Evolutionary conservation across 1,139 yeast genomes (phyloP).

Genomic region (Zygoascus hellenicus): DNA sequence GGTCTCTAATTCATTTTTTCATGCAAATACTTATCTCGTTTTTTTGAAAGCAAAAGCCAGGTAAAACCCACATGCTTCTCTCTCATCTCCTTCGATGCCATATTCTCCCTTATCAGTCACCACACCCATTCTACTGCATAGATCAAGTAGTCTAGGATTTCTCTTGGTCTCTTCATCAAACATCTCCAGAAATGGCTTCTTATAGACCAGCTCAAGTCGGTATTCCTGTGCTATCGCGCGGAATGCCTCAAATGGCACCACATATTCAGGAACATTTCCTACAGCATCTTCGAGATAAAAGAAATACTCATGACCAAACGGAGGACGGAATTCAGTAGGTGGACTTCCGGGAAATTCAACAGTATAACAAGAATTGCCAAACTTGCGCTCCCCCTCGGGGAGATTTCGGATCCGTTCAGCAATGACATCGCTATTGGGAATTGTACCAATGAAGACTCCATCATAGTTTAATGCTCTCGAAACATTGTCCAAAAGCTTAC

Average conservation of each 20-base stretch:
- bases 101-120: constrained; percentile 60
- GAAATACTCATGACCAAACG: constrained; percentile 78
- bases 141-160: constrained; percentile 47
- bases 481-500: constrained; percentile 67
- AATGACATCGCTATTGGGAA: constrained; percentile 86
- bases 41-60: constrained; percentile 75
- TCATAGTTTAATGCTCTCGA: constrained; percentile 71
- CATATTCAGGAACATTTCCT: constrained; percentile 93
- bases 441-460: constrained; percentile 86
- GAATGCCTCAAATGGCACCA: constrained; percentile 91
- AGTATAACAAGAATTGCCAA: constrained; percentile 81
- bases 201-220: constrained; percentile 64
- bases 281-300: constrained; percentile 89
- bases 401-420: constrained; percentile 45
- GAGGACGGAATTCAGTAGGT: constrained; percentile 65
- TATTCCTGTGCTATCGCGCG: constrained; percentile 79
- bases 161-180: constrained; percentile 70
- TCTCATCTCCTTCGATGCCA: constrained; percentile 85
- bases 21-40: constrained; percentile 17
- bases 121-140: constrained; percentile 51
- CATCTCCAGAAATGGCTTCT: constrained; percentile 75
- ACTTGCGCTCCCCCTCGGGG: constrained; percentile 36
- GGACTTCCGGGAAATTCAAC: constrained; percentile 75
- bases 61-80: constrained; percentile 85
- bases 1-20: too few relatives aligned